A percentile compares a stretch with the other conserved stretches of the same genome.
These are phyloP conservation scores for Fusarium dimerum DNA, from an alignment of 2,329 filamentous ascomycete genomes.

Conservation along the genomic window DNA sequence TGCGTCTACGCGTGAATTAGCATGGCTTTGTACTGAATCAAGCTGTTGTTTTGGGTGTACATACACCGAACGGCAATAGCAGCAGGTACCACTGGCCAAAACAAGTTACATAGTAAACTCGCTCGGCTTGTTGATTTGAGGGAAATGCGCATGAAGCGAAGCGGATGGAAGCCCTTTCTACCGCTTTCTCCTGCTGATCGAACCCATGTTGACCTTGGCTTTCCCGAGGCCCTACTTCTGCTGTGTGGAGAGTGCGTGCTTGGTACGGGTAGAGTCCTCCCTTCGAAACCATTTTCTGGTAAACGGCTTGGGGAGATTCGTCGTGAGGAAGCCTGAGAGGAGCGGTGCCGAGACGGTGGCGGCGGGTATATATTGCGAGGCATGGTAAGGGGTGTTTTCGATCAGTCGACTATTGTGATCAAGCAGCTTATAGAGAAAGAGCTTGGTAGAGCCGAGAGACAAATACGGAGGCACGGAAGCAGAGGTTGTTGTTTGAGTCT, in stretches of 20 bases:
- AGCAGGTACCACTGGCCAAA: constrained; percentile 53
- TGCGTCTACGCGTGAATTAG: constrained; percentile 30
- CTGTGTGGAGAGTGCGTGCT: constrained; percentile 28
- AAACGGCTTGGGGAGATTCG: constrained; percentile 2
- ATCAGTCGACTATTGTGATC: not conserved
- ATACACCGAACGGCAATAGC: constrained; percentile 46
- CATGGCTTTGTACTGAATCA: not conserved
- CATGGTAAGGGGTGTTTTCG: constrained; percentile 7
- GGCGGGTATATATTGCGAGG: constrained; percentile 18
- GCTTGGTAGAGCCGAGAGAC: not conserved
- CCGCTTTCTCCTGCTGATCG: constrained; percentile 45
- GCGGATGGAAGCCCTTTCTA: constrained; percentile 44
- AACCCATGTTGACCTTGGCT: constrained; percentile 19
- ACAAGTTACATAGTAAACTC: constrained; percentile 47
- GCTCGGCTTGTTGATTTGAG: constrained; percentile 46
- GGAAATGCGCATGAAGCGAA: constrained; percentile 45
- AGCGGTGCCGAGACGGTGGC: constrained; percentile 18
- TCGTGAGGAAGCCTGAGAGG: constrained; percentile 1
- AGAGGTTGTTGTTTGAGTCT: too few relatives aligned
- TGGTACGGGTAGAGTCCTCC: constrained; percentile 28
- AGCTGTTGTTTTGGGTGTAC: constrained; percentile 3
- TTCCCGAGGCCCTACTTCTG: constrained; percentile 11
- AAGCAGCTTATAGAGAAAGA: not conserved
- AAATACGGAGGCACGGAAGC: too few relatives aligned
- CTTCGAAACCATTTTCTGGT: constrained; percentile 10